Conservation (phyloP, 176 grass and related monocot species). For the Oryza glumipatula region DNA sequence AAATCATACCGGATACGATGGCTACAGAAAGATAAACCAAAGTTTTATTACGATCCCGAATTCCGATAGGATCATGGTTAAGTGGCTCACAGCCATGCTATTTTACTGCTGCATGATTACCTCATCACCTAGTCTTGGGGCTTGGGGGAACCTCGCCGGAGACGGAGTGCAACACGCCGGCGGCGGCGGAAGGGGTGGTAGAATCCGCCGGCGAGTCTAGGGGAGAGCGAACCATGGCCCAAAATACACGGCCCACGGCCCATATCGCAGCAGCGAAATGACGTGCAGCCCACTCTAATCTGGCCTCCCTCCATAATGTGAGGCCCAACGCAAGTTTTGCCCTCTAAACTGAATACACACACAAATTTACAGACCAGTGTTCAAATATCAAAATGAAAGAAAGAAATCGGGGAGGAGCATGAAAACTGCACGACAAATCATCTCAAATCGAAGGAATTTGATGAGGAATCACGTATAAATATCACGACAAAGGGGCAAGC, state of each 20-base stretch:
- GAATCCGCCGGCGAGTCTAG: too few relatives aligned
- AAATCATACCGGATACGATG: neutral
- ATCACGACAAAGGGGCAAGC: neutral
- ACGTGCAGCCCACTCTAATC: neutral
- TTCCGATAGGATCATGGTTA: too few relatives aligned
- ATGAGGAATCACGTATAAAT: neutral
- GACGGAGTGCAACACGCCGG: too few relatives aligned
- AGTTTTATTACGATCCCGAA: neutral
- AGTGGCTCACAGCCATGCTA: neutral
- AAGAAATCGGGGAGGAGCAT: neutral
- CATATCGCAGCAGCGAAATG: neutral
- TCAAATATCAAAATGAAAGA: neutral
- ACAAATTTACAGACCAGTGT: neutral
- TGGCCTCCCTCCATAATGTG: neutral
- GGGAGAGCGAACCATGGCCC: too few relatives aligned
- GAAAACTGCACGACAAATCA: too few relatives aligned
- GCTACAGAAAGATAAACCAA: neutral
- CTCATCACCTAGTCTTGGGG: too few relatives aligned
- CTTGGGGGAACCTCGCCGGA: too few relatives aligned
- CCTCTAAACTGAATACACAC: too few relatives aligned
- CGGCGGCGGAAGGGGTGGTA: too few relatives aligned
- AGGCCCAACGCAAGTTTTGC: neutral
- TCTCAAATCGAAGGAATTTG: too few relatives aligned
- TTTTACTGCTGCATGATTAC: too few relatives aligned
- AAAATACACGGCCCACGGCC: neutral